A percentile compares a stretch with the other conserved stretches of the same genome.
Conservation (phyloP, 2,329 filamentous ascomycete species). For the Hymenoscyphus scutula region DNA sequence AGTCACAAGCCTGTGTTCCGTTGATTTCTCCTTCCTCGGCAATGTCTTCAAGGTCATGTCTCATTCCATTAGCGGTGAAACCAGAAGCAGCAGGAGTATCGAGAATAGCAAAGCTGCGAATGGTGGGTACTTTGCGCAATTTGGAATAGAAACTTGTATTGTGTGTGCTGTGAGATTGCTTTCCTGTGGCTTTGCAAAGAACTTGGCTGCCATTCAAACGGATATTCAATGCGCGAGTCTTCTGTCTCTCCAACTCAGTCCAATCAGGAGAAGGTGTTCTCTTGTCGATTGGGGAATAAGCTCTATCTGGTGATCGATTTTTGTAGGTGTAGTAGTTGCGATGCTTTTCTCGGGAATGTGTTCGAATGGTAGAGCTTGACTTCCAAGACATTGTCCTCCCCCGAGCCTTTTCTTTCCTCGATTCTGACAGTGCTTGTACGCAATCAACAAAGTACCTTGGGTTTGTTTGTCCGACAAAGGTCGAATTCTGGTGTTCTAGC, state of each 20-base stretch:
- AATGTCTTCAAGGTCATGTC: neutral
- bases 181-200: neutral
- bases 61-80: neutral
- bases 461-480: neutral
- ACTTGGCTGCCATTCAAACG: neutral
- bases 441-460: neutral
- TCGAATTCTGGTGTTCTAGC: neutral
- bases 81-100: neutral
- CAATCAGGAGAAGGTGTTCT: neutral
- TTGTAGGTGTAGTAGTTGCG: neutral
- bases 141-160: neutral
- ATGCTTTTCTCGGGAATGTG: neutral
- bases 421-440: neutral
- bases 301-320: neutral
- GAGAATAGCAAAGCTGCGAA: neutral
- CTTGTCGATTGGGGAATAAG: neutral
- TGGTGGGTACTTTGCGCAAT: neutral
- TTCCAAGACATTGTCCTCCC: neutral
- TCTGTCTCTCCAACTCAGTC: neutral
- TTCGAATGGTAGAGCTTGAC: neutral
- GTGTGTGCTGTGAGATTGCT: neutral
- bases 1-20: neutral
- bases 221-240: neutral
- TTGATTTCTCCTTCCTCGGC: conserved; percentile 1
- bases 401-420: neutral